Conservation (phyloP, 257 asterid species). For the Leptodermis oblonga region DNA sequence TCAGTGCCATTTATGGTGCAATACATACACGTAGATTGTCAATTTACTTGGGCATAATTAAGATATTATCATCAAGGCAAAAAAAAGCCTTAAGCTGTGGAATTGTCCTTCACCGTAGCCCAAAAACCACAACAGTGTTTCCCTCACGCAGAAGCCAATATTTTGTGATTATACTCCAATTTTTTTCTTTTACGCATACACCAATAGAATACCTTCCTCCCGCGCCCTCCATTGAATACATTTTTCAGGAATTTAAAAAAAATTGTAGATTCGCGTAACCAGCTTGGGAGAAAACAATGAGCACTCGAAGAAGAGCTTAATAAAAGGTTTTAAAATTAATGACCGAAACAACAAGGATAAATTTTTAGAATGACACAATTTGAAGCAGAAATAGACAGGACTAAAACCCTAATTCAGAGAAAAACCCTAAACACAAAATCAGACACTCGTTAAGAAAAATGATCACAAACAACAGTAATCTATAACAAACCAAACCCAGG, state of each 20-base stretch:
- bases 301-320: background rate
- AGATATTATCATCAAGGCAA: background rate
- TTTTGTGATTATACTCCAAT: background rate
- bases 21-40: background rate
- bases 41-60: background rate
- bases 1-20: background rate
- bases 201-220: background rate
- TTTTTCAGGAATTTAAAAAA: background rate
- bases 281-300: background rate
- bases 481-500: background rate
- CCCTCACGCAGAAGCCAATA: background rate
- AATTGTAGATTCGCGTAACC: background rate
- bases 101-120: background rate
- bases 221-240: background rate
- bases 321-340: too few species aligned
- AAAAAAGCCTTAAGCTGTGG: background rate
- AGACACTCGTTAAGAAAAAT: background rate
- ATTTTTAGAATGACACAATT: background rate
- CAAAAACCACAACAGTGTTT: too few species aligned
- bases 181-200: background rate
- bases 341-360: background rate
- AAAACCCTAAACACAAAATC: conserved; percentile 22
- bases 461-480: background rate
- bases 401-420: conserved; percentile 8
- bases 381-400: background rate